Conservation (phyloP, 2,329 filamentous ascomycete species). For the Parastagonospora nodorum region DNA sequence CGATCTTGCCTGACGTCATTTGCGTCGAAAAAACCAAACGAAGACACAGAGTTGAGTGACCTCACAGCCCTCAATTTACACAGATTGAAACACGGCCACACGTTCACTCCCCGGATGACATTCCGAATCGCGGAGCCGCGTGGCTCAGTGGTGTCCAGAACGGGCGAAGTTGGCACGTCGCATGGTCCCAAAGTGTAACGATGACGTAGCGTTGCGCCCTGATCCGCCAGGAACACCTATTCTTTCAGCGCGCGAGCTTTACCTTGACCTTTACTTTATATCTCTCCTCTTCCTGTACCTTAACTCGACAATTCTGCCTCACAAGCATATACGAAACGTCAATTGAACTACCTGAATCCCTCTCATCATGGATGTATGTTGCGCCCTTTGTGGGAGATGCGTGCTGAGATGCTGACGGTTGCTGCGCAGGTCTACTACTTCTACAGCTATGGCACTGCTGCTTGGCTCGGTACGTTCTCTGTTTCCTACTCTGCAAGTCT, state of each 20-base stretch:
- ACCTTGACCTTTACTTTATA: background rate
- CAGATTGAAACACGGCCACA: background rate
- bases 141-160: slow-evolving; percentile 1
- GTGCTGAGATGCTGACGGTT: slow-evolving; percentile 17
- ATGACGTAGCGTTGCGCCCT: slow-evolving; percentile 10
- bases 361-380: slow-evolving; percentile 11
- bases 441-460: slow-evolving; percentile 52
- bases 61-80: background rate
- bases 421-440: slow-evolving; percentile 47
- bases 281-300: background rate
- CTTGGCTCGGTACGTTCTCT: slow-evolving; percentile 43
- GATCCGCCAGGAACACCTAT: slow-evolving; percentile 9
- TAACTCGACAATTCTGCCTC: background rate
- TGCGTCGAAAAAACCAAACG: background rate
- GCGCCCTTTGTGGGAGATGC: too few species aligned
- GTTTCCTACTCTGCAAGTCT: too few species aligned
- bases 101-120: background rate
- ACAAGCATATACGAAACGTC: background rate
- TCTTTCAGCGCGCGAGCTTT: slow-evolving; percentile 1
- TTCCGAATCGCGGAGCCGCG: slow-evolving; percentile 1
- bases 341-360: background rate
- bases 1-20: too few species aligned
- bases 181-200: slow-evolving; percentile 4
- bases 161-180: slow-evolving; percentile 3
- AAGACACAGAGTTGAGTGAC: background rate